Base-by-base conservation (phyloP, 2,329 filamentous ascomycete species). In the Raffaelea deltoideospora region DNA sequence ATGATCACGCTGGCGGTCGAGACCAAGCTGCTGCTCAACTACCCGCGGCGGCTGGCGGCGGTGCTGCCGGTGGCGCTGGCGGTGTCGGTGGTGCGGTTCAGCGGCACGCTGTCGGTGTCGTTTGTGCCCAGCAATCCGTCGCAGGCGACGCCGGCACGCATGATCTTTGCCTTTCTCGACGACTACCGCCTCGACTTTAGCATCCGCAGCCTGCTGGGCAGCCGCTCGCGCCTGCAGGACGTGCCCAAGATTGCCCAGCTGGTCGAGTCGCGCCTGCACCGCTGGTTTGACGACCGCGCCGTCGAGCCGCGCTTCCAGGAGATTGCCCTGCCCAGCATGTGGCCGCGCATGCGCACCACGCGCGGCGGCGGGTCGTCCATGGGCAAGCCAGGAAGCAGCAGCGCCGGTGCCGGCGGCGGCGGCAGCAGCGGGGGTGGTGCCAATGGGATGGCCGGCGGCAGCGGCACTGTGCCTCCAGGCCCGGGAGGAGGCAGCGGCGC, bases 1-100 rank as follows among this genome's bases (percentile, higher is more conserved):
- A 87, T 94, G 58, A 84, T 98, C 41, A 98, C 90, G 0, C 65
- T 98, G 37, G 90, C 86, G 1, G 69, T 98, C 20, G 90, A 98
- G 62, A 98, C 90, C 3, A 94, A 90, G 48, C 64, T 98, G 43
- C 68, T 94, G 33, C 69, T 98, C 38, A 98, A 98, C 58, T 98
- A 93, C 54, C 90, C 90, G 0, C 92, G 87, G 53, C 83, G 83
- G 8, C 66, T 85, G 37, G 83, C 86, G 6, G 90, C 90, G 1
- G 79, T 95, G 8, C 65, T 98, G 1, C 90, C 90, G 3, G 87
- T 98, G 15, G 90, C 88, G 0, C 64, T 98, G 24, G 79, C 87
- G 0, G 87, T 98, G 11, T 90, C 80, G 14, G 82, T 98, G 14
- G 84, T 94, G 14, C 72, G 90, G 13, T 98, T 98, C 57, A 95